phyloP scores from a whole-genome alignment of 306 rosid genomes.

The Mimosa bimucronata region DNA sequence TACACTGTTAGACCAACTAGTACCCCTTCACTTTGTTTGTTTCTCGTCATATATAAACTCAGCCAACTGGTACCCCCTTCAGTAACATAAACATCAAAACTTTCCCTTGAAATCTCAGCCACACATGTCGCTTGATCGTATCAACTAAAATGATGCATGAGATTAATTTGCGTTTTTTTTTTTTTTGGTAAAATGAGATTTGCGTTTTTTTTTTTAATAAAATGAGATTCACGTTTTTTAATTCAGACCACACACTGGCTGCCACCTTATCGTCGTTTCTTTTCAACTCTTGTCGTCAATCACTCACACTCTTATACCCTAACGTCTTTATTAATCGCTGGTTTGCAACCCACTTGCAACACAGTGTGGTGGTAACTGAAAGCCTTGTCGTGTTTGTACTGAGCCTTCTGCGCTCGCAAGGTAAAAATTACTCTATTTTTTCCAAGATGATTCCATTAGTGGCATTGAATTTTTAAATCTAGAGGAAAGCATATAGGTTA shows the following conservation, averaged over 20 bases:
- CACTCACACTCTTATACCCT: constrained; percentile 6
- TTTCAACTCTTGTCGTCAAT: background rate
- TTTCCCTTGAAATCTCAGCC: constrained; percentile 11
- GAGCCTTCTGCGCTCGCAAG: constrained; percentile 24
- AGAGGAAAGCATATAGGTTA: background rate
- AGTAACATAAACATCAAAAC: no score
- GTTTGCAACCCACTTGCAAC: constrained; percentile 17
- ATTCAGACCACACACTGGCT: constrained; percentile 25
- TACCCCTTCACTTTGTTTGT: constrained; percentile 9
- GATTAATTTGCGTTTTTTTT: background rate
- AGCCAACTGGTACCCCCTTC: no score
- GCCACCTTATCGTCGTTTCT: background rate
- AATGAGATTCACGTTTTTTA: background rate
- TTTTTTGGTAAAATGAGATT: no score
- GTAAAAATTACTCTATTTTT: constrained; percentile 26
- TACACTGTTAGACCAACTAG: no score
- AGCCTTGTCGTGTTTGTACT: background rate
- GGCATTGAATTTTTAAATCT: constrained; percentile 42
- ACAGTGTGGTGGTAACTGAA: constrained; percentile 7
- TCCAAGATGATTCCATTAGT: constrained; percentile 34
- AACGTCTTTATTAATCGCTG: constrained; percentile 43
- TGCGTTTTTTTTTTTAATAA: no score
- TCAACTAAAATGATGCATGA: background rate
- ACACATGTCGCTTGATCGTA: background rate
- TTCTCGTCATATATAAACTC: background rate